Evolutionary conservation across 2,329 filamentous ascomycete genomes (phyloP).

Genomic region (Pseudogymnoascus sp.): DNA sequence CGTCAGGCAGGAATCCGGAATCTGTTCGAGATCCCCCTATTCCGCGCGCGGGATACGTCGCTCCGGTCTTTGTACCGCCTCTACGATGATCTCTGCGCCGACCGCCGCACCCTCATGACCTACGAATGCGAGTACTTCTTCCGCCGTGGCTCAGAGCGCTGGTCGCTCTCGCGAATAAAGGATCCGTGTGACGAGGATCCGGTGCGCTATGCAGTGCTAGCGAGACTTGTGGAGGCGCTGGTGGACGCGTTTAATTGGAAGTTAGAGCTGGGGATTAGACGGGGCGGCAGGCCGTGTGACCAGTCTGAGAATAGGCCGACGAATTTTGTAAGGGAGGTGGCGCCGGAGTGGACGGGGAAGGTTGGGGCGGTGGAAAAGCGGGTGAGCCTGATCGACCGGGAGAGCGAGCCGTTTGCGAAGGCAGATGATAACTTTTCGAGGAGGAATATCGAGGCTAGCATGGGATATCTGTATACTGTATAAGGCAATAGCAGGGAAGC

Average conservation of each 20-base stretch:
- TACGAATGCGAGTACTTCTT: constrained; percentile 21
- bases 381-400: neutral
- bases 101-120: neutral
- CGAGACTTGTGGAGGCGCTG: constrained; percentile 22
- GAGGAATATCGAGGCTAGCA: neutral
- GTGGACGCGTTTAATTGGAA: constrained; percentile 23
- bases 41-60: constrained; percentile 24
- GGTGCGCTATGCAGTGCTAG: constrained; percentile 24
- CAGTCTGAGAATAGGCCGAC: neutral
- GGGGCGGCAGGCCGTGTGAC: neutral
- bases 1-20: constrained; percentile 17
- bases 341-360: neutral
- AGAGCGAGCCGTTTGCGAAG: neutral
- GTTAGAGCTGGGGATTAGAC: neutral
- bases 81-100: constrained; percentile 17
- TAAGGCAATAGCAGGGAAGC: neutral
- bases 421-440: neutral
- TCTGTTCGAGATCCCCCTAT: constrained; percentile 23
- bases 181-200: constrained; percentile 24
- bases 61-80: constrained; percentile 26
- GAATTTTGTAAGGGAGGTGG: neutral
- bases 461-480: neutral
- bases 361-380: neutral
- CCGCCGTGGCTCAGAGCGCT: constrained; percentile 19
- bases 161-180: constrained; percentile 19